These are phyloP conservation scores for Coriaria nepalensis DNA, from an alignment of 306 rosid species.

Conservation along the genomic window DNA sequence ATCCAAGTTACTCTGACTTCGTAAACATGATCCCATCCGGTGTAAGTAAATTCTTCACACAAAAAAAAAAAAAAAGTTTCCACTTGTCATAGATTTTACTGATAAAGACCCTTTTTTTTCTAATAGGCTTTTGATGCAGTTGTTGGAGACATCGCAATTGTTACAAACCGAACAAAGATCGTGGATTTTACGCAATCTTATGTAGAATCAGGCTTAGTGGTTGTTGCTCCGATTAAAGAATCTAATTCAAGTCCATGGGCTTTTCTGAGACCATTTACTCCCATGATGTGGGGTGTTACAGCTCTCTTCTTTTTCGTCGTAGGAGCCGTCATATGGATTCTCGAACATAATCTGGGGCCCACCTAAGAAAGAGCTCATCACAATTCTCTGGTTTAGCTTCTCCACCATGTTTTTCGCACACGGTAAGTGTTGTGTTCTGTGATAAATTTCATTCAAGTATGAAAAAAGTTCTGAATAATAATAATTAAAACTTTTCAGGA, in stretches of 20 bases:
- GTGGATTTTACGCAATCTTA: constrained; percentile 41
- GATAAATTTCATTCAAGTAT: too few relatives aligned
- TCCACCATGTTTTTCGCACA: constrained; percentile 37
- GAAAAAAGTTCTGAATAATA: neutral
- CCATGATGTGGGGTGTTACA: constrained; percentile 29
- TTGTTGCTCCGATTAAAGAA: constrained; percentile 25
- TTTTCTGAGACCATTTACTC: constrained; percentile 31
- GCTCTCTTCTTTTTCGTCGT: constrained; percentile 25
- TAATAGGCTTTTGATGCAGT: constrained; percentile 37
- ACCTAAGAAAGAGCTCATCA: constrained; percentile 27
- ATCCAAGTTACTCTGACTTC: constrained; percentile 33
- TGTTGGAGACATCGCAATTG: constrained; percentile 40
- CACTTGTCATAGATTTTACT: neutral
- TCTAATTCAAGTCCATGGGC: constrained; percentile 28
- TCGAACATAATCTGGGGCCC: constrained; percentile 41
- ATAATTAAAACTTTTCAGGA: constrained; percentile 24
- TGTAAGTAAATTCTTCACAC: constrained; percentile 21
- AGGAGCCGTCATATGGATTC: constrained; percentile 37
- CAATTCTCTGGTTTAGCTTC: constrained; percentile 38
- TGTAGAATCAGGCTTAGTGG: constrained; percentile 39
- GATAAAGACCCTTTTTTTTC: neutral
- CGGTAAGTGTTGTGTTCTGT: constrained; percentile 23
- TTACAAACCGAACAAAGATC: constrained; percentile 29
- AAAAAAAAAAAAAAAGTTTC: neutral
- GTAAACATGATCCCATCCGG: constrained; percentile 19